phyloP scores from a whole-genome alignment of 495 filamentous ascomycete genomes.

The Penicillium nucicola region DNA sequence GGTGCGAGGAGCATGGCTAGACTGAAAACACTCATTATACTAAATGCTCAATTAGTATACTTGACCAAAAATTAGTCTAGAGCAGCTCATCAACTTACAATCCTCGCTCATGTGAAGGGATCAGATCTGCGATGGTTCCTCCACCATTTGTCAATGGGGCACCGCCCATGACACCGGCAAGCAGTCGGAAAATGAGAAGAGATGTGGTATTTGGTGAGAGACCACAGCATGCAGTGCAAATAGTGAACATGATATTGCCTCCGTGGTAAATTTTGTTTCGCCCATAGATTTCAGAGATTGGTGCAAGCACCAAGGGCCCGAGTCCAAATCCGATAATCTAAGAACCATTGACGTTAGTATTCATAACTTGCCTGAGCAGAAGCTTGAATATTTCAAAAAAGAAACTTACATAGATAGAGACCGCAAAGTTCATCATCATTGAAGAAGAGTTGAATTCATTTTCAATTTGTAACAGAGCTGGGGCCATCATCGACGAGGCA shows the following conservation, averaged over 20 bases:
- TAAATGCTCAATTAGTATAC: neutral
- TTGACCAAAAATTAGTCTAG: neutral
- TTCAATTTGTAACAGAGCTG: slow-evolving; percentile 45
- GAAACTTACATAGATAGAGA: slow-evolving; percentile 47
- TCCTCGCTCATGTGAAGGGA: slow-evolving; percentile 46
- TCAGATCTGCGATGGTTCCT: slow-evolving; percentile 54
- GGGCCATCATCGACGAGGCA: slow-evolving; percentile 58
- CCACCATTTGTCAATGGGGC: slow-evolving; percentile 28
- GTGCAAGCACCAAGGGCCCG: slow-evolving; percentile 30
- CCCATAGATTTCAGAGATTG: slow-evolving; percentile 35
- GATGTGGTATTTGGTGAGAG: slow-evolving; percentile 50
- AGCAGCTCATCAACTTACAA: slow-evolving; percentile 32
- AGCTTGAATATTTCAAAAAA: too few relatives aligned
- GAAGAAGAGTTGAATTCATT: slow-evolving; percentile 4
- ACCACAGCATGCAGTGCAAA: slow-evolving; percentile 62
- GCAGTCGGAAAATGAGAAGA: slow-evolving; percentile 59
- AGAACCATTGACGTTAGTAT: neutral
- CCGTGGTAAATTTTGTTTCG: slow-evolving; percentile 29
- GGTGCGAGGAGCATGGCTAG: slow-evolving; percentile 44
- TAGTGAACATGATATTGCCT: slow-evolving; percentile 34
- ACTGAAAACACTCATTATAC: slow-evolving; percentile 2
- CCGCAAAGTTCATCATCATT: slow-evolving; percentile 27
- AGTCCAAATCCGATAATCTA: slow-evolving; percentile 36
- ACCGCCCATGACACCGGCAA: slow-evolving; percentile 54
- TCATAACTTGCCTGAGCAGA: too few relatives aligned